Percentiles rank a stretch among this genome's conserved stretches.
Conservation (phyloP, 129 eudicot genomes). For the Lactuca sativa region DNA sequence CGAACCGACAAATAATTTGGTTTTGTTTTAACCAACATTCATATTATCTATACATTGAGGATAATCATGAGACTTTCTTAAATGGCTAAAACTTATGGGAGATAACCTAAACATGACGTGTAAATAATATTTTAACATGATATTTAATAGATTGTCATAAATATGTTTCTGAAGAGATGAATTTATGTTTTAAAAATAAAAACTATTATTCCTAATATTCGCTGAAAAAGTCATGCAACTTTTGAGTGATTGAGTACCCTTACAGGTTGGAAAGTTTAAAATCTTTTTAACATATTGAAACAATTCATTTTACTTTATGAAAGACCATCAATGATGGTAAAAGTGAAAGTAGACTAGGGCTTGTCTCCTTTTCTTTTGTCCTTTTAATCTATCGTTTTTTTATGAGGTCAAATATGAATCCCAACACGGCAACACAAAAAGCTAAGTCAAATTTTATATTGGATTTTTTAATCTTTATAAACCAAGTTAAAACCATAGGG, state of each 20-base stretch:
- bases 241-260: slow-evolving; percentile 22
- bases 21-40: too few species aligned
- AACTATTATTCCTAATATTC: background rate
- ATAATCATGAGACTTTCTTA: too few species aligned
- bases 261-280: slow-evolving; percentile 32
- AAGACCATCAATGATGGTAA: slow-evolving; percentile 28
- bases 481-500: too few species aligned
- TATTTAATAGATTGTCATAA: too few species aligned
- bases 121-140: background rate
- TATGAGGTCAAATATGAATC: slow-evolving; percentile 28
- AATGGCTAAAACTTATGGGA: too few species aligned
- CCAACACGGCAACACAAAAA: slow-evolving; percentile 12
- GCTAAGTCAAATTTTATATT: background rate
- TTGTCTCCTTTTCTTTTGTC: background rate
- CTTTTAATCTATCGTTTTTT: background rate
- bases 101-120: background rate
- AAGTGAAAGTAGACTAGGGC: slow-evolving; percentile 22
- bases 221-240: slow-evolving; percentile 19
- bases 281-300: slow-evolving; percentile 25
- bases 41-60: too few species aligned
- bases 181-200: too few species aligned
- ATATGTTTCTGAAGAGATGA: too few species aligned
- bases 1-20: too few species aligned
- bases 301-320: slow-evolving; percentile 28
- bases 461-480: too few species aligned